Percentiles rank a stretch among this genome's conserved stretches.
phyloP scores from a whole-genome alignment of 495 filamentous ascomycete species.

The Penicillium parvum region DNA sequence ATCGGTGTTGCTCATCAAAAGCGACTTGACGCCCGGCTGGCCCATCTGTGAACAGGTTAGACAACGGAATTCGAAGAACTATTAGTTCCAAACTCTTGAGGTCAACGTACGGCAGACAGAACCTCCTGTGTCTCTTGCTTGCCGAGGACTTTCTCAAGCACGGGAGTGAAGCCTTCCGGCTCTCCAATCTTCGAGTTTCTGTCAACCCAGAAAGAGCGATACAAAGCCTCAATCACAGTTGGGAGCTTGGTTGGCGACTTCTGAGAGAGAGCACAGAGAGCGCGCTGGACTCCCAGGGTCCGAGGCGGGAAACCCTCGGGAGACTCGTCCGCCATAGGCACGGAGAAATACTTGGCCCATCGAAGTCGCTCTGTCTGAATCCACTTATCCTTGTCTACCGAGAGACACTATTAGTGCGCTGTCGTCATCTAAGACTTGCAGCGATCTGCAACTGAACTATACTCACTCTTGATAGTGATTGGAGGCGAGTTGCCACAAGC shows the following conservation, averaged over 20 bases:
- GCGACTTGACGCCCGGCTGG: conserved; percentile 49
- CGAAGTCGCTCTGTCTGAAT: conserved; percentile 55
- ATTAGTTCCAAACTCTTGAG: not conserved
- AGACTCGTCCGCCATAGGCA: conserved; percentile 49
- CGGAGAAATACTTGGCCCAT: conserved; percentile 54
- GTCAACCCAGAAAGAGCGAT: conserved; percentile 55
- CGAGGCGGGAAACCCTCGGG: conserved; percentile 58
- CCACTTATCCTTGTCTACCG: conserved; percentile 69
- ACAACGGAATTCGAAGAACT: not conserved
- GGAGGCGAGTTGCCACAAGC: conserved; percentile 60
- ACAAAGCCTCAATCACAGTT: conserved; percentile 47
- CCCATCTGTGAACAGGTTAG: conserved; percentile 25
- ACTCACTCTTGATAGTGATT: conserved; percentile 62
- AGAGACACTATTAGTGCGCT: not conserved
- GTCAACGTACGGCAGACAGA: conserved; percentile 30
- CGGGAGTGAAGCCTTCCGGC: conserved; percentile 42
- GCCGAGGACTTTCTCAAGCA: conserved; percentile 50
- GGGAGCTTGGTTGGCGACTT: conserved; percentile 40
- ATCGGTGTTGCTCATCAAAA: conserved; percentile 53
- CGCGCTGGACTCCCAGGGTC: conserved; percentile 50
- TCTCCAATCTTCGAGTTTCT: conserved; percentile 43
- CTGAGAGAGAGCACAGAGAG: conserved; percentile 37
- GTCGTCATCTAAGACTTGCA: too few relatives aligned
- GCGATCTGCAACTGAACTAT: too few relatives aligned
- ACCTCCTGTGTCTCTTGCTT: conserved; percentile 38